These are phyloP conservation scores for sunflower (Helianthus annuus) DNA, from an alignment of 129 eudicot species.

Conservation along the genomic window DNA sequence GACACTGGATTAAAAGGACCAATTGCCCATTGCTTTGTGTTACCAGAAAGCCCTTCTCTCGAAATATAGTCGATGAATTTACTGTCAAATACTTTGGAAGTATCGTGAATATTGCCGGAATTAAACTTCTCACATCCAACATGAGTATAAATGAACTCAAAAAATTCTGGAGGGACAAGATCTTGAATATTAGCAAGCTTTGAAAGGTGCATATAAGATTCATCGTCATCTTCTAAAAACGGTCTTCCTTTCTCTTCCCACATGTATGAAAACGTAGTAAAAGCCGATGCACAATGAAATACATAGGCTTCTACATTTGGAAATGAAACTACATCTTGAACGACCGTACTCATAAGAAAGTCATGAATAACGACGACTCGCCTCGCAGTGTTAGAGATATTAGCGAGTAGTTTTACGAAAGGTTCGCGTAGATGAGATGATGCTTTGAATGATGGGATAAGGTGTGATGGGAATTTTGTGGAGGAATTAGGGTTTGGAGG, in stretches of 20 bases:
- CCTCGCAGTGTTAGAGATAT: neutral
- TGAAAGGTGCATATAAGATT: constrained; percentile 11
- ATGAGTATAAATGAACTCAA: constrained; percentile 8
- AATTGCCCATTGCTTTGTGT: constrained; percentile 49
- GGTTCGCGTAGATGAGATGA: constrained; percentile 42
- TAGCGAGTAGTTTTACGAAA: constrained; percentile 26
- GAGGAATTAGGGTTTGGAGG: constrained; percentile 41
- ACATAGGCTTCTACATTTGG: constrained; percentile 45
- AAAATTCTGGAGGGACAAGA: constrained; percentile 26
- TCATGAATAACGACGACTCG: constrained; percentile 50
- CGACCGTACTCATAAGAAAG: constrained; percentile 33
- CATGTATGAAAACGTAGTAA: constrained; percentile 11
- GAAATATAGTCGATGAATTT: constrained; percentile 35
- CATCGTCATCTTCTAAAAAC: constrained; percentile 15
- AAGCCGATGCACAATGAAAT: constrained; percentile 42
- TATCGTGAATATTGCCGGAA: constrained; percentile 50
- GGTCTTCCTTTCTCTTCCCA: constrained; percentile 53
- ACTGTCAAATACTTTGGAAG: constrained; percentile 55
- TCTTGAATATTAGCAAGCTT: constrained; percentile 35
- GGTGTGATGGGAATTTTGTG: constrained; percentile 46
- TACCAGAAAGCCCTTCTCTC: constrained; percentile 17
- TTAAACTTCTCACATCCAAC: constrained; percentile 2
- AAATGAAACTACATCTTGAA: constrained; percentile 37
- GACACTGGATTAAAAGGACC: constrained; percentile 47
- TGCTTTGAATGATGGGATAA: constrained; percentile 39